A percentile compares a stretch with the other conserved stretches of the same genome.
These are phyloP conservation scores for Cladosporium velox DNA, from an alignment of 2,329 filamentous ascomycete genomes.

Conservation along the genomic window DNA sequence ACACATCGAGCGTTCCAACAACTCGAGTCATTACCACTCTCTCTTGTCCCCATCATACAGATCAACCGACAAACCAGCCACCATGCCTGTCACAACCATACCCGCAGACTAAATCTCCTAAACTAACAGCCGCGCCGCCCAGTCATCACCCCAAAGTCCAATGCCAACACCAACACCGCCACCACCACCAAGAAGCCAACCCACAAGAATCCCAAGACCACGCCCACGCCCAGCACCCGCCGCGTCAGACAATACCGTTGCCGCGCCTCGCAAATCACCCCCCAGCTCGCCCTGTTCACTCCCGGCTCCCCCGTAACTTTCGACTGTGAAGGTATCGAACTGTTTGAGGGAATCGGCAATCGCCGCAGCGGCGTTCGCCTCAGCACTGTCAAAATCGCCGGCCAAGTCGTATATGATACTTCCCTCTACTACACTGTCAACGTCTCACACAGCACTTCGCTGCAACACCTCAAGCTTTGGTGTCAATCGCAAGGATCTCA, in stretches of 20 bases:
- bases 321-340: slow-evolving; percentile 10
- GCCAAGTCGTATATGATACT: slow-evolving; percentile 15
- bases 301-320: not conserved
- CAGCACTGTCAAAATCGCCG: not conserved
- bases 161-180: not conserved
- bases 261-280: slow-evolving; percentile 4
- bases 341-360: not conserved
- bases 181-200: not conserved
- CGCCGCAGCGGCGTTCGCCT: slow-evolving; percentile 3
- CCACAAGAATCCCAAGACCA: not conserved
- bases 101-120: not conserved
- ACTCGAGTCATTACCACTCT: not conserved
- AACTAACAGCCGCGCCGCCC: not conserved
- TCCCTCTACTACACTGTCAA: slow-evolving; percentile 3
- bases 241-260: not conserved
- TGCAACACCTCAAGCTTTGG: not conserved
- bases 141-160: not conserved
- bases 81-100: not conserved
- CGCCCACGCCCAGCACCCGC: not conserved
- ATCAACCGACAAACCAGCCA: not conserved
- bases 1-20: not conserved
- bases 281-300: slow-evolving; percentile 10
- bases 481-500: not conserved
- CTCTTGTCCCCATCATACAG: not conserved
- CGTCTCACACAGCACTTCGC: not conserved